Base-by-base conservation (phyloP, 148 eudicot species). In the Nyssa sinensis region DNA sequence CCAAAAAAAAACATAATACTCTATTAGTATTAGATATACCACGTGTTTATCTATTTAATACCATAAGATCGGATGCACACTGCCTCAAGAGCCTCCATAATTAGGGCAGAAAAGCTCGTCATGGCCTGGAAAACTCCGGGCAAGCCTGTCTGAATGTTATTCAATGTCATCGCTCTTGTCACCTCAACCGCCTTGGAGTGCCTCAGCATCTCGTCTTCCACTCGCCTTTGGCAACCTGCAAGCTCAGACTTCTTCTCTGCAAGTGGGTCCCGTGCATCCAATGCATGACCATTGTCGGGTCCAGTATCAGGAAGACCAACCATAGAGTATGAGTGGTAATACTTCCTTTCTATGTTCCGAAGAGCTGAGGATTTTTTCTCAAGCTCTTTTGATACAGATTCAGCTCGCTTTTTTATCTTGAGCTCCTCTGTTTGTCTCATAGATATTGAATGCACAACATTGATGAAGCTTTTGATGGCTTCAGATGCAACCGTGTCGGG, bases 41-140 rank as follows among this genome's bases (percentile, higher is more conserved):
- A 10, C 57, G 55, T 62, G 29, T 28, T 29, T 65, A 71, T 71
- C 86, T 86, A 87, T 66, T 88, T 88, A 30, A 95, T 90, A 25
- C 91, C 82, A 69, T 92, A 95, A 3, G 98, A 92, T 39, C 88
- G 87, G 8, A 86, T 83, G 81, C 98, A 94, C n/a, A 86, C 93
- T 12, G 82, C 74, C 83, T 86, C 97, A 27, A 94, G 83, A 31
- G 92, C 85, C 70, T 89, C 95, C 78, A 67, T 80, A 73, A 92
- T 84, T 71, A 94, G 69, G 67, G 85, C 81, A 58, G 98, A 94
- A 84, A 94, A 94, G 66, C 98, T 92, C 14, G 97, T 90, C 94
- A 94, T 79, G 7, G 98, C 90, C 76, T 94, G 97, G 61, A 94
- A 94, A 64, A 94, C 98, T 39, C 98, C 98, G 0, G 98, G 98